phyloP scores from a whole-genome alignment of 208 protist species.

The Leishmania tropica region DNA sequence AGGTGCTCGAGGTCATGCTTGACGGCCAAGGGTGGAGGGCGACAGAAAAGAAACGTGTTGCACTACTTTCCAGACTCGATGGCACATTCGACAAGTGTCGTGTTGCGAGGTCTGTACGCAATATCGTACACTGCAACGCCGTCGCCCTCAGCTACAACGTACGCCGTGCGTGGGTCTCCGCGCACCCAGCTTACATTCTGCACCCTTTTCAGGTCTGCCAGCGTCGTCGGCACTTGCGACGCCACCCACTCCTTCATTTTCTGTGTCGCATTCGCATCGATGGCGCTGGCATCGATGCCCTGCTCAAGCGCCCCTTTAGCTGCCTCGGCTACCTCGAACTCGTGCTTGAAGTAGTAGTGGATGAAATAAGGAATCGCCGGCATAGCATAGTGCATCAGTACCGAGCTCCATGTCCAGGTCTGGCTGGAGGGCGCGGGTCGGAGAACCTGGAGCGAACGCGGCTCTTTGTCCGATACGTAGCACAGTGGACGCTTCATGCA shows the following conservation, averaged over 20 bases:
- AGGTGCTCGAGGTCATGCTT: too few relatives aligned
- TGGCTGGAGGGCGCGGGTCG: neutral
- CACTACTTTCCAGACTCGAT: neutral
- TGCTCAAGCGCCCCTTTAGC: neutral
- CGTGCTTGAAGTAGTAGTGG: neutral
- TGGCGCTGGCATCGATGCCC: neutral
- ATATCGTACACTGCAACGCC: slow-evolving; percentile 12
- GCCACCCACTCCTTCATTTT: neutral
- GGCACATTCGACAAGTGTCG: neutral
- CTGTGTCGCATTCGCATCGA: neutral
- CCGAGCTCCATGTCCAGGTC: neutral
- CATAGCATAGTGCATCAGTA: neutral
- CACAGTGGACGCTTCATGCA: neutral
- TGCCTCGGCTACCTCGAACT: neutral
- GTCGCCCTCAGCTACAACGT: slow-evolving; percentile 3
- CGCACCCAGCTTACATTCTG: neutral
- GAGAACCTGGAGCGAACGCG: neutral
- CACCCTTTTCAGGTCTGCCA: neutral
- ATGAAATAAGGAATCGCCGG: neutral
- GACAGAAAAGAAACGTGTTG: too few relatives aligned
- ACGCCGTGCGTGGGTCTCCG: neutral
- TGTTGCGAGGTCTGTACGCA: neutral
- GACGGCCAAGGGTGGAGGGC: too few relatives aligned
- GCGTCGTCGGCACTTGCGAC: neutral
- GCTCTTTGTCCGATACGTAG: neutral